A percentile compares a stretch with the other conserved stretches of the same genome.
Evolutionary conservation across 1,139 yeast genomes (phyloP).

Genomic region (Taphrina sp.): DNA sequence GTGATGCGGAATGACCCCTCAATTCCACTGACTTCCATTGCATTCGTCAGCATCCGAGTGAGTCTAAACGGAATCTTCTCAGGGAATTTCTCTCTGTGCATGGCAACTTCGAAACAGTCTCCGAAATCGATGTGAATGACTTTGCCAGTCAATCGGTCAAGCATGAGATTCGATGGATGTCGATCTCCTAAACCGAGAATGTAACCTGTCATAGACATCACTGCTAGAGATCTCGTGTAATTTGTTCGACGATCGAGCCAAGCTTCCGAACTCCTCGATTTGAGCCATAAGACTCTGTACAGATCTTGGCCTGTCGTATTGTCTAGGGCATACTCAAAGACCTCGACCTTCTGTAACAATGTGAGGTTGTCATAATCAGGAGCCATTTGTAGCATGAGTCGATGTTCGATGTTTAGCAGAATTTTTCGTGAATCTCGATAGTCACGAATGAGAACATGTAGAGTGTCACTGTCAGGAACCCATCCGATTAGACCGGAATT

Average conservation of each 20-base stretch:
- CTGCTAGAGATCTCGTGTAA: conserved; percentile 91
- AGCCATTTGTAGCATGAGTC: conserved; percentile 97
- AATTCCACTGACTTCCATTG: conserved; percentile 98
- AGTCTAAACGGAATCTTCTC: conserved; percentile 97
- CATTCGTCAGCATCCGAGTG: conserved; percentile 94
- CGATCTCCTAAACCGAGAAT: conserved; percentile 95
- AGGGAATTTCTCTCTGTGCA: conserved; percentile 91
- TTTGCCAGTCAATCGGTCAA: conserved; percentile 89
- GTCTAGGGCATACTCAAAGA: conserved; percentile 91
- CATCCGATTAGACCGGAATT: conserved; percentile 95
- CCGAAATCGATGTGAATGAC: conserved; percentile 98
- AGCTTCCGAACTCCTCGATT: conserved; percentile 91
- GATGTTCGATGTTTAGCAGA: conserved; percentile 83
- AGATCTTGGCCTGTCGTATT: conserved; percentile 95
- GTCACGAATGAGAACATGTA: conserved; percentile 88
- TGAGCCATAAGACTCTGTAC: conserved; percentile 92
- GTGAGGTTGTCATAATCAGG: conserved; percentile 93
- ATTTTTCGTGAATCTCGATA: conserved; percentile 90
- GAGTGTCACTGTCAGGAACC: conserved; percentile 96
- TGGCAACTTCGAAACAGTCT: conserved; percentile 98
- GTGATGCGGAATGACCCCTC: conserved; percentile 97
- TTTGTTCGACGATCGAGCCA: conserved; percentile 98
- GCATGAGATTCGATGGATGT: conserved; percentile 95
- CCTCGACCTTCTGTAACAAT: conserved; percentile 87
- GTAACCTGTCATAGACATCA: conserved; percentile 98